Base-by-base conservation (phyloP, 1,139 yeast species). In the Saccharomyces hybrid region DNA sequence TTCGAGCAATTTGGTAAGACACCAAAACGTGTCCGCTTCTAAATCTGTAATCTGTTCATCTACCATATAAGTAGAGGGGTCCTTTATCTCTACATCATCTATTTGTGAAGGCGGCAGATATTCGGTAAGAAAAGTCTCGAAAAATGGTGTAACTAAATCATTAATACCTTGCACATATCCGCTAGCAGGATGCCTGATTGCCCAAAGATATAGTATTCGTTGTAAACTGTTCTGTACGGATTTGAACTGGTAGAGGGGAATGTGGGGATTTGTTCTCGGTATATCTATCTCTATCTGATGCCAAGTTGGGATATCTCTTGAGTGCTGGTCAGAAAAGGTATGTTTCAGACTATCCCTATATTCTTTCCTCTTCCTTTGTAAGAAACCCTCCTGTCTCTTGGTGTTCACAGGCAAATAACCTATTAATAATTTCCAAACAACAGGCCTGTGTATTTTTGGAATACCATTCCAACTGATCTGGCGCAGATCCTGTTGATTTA, bases 141-240 rank as follows among this genome's bases (percentile, higher is more conserved):
- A 91, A 69, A 95, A 90, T 1, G 99, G 99, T 0, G 98, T 93
- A 16, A 86, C 90, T 54, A 93, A 77, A 70, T 93, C 99, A 69
- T 93, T 93, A 55, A 93, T 95, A 28, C 99, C 99, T 72, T 93
- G 99, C n/a, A 93, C 99, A 70, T 93, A 93, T 3, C 99, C 99
- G 67, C 95, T 84, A 3, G 98, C 97, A 0, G 99, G 99, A 67
- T 95, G 99, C 58, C 99, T 80, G 23, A 93, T 84, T 0, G 99
- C 96, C 99, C 99, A 93, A 34, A 93, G 75, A 65, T 89, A 95
- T 52, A 93, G 73, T 16, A 95, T 83, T 60, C 87, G 83, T 60
- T 93, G 89, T 57, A 93, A 75, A 13, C 95, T 79, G 55, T 83
- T 73, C 65, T 93, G 98, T 0, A 95, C 88, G 3, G 84, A 75